Evolutionary conservation across 805 yeast species (phyloP).

Genomic region (Saccharomyces eubayanus): DNA sequence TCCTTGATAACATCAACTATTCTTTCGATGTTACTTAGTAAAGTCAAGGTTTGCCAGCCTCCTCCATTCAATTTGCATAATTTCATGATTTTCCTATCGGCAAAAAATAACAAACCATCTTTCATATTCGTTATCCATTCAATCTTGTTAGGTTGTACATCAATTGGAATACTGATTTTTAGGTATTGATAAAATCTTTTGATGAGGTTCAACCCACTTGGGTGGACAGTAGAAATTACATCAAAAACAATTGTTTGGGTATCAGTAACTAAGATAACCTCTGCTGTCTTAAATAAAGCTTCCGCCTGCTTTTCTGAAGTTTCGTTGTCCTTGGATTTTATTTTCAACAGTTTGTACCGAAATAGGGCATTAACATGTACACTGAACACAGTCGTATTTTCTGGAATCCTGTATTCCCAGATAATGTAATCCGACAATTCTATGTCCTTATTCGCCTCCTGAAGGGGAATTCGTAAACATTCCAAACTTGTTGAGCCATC

Average conservation of each 20-base stretch:
- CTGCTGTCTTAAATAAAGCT: slow-evolving; percentile 24
- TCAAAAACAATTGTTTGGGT: slow-evolving; percentile 19
- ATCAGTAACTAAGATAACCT: slow-evolving; percentile 18
- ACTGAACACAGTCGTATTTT: slow-evolving; percentile 5
- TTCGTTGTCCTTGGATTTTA: slow-evolving; percentile 12
- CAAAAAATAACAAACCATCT: slow-evolving; percentile 21
- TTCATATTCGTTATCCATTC: slow-evolving; percentile 21
- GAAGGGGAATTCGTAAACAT: slow-evolving; percentile 23
- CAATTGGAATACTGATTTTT: slow-evolving; percentile 9
- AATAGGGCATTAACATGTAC: slow-evolving; percentile 21
- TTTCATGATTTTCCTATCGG: slow-evolving; percentile 15
- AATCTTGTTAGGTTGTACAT: slow-evolving; percentile 7
- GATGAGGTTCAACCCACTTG: slow-evolving; percentile 19
- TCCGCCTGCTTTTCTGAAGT: slow-evolving; percentile 8
- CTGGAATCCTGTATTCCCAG: slow-evolving; percentile 25
- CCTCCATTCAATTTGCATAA: slow-evolving; percentile 7
- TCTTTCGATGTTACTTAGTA: slow-evolving; percentile 22
- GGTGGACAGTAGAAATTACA: slow-evolving; percentile 19
- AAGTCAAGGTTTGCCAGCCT: slow-evolving; percentile 12
- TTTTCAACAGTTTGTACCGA: slow-evolving; percentile 14
- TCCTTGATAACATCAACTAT: slow-evolving; percentile 22
- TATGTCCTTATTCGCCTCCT: slow-evolving; percentile 5
- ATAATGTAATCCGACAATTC: slow-evolving; percentile 13
- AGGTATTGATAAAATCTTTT: slow-evolving; percentile 18
- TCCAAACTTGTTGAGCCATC: slow-evolving; percentile 13